Percentiles rank a stretch among this genome's conserved stretches.
Conservation (phyloP, 352 stramenopile species). For the Phytophthora pseudosyringae region DNA sequence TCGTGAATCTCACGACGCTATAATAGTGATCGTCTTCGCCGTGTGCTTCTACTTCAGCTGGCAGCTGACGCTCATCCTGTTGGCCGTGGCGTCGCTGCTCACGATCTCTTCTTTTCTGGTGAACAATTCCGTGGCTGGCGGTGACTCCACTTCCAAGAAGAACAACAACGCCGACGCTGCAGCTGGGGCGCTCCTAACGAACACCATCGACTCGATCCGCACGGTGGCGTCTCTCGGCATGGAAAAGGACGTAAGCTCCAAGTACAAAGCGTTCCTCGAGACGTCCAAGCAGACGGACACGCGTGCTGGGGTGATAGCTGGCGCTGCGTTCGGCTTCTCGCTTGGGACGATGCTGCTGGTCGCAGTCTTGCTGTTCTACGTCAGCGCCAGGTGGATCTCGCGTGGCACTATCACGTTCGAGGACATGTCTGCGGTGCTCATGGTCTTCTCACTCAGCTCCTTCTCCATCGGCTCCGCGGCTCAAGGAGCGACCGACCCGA, state of each 20-base stretch:
- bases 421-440: conserved; percentile 75
- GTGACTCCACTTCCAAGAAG: conserved; percentile 46
- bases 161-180: conserved; percentile 58
- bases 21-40: conserved; percentile 46
- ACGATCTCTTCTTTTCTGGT: conserved; percentile 33
- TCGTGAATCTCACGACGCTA: conserved; percentile 60
- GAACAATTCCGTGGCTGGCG: conserved; percentile 39
- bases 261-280: conserved; percentile 45
- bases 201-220: conserved; percentile 54
- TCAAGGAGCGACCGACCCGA: conserved; percentile 38
- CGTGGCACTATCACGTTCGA: conserved; percentile 68
- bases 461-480: conserved; percentile 46
- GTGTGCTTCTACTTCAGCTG: conserved; percentile 68
- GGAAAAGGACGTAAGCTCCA: conserved; percentile 39
- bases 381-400: conserved; percentile 62
- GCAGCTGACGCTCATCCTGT: conserved; percentile 63
- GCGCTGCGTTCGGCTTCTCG: conserved; percentile 68
- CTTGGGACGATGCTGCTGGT: conserved; percentile 73
- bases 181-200: conserved; percentile 46
- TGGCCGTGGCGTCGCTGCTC: conserved; percentile 42
- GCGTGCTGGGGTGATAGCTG: conserved; percentile 51
- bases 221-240: conserved; percentile 69
- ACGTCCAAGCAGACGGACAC: conserved; percentile 39
- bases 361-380: conserved; percentile 78
- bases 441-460: conserved; percentile 67